Percentiles rank a stretch among this genome's conserved stretches.
These are phyloP conservation scores for Saccharomycopsis malanga DNA, from an alignment of 805 yeast species.

Conservation along the genomic window DNA sequence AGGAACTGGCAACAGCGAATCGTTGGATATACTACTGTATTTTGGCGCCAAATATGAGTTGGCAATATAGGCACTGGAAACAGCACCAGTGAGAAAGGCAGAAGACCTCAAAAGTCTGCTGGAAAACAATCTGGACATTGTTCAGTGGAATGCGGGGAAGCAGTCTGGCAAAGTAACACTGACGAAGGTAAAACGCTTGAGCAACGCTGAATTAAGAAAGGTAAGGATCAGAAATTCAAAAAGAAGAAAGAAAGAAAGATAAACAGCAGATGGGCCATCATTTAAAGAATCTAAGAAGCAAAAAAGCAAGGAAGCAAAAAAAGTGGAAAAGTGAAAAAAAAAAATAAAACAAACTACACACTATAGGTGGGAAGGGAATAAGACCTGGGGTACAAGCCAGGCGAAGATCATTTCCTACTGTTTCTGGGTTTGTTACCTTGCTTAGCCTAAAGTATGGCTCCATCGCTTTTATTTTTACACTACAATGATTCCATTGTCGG, in stretches of 20 bases:
- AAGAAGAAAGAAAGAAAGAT: neutral
- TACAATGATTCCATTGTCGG: no score
- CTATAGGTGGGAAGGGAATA: neutral
- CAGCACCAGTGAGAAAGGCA: conserved; percentile 1
- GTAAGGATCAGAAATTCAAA: neutral
- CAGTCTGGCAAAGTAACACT: neutral
- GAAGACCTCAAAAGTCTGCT: neutral
- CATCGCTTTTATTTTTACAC: no score
- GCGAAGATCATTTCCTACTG: no score
- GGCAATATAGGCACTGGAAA: neutral
- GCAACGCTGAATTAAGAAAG: neutral
- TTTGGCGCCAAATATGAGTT: neutral
- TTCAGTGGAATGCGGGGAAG: neutral
- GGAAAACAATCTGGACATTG: neutral
- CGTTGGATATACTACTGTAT: neutral
- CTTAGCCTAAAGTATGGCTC: no score
- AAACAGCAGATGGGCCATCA: neutral
- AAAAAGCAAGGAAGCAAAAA: neutral
- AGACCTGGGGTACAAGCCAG: neutral
- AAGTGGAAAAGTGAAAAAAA: neutral
- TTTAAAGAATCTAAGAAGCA: neutral
- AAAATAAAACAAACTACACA: no score
- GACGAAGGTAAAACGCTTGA: neutral
- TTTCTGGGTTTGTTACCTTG: no score
- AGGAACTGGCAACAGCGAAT: neutral